Base-by-base conservation (phyloP, 164 flowering plant genomes). In the Chimonanthus salicifolius region DNA sequence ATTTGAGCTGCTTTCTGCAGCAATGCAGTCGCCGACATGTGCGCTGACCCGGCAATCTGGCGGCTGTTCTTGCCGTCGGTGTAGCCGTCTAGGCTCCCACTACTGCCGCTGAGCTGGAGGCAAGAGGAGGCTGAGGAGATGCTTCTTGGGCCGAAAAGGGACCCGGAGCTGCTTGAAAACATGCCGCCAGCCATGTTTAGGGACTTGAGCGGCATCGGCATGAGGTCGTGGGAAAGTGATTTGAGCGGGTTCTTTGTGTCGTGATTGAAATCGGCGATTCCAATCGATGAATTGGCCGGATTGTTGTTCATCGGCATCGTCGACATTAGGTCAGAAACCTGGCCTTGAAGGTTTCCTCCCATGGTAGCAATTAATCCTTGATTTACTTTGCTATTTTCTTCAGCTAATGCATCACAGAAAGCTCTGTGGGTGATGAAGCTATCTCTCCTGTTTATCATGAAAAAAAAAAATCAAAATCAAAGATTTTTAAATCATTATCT, bases 1-100 rank as follows among this genome's bases (percentile, higher is more conserved):
- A 87, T 87, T 71, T 84, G 90, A 5, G 90, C 90, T 44, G 90
- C 90, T 58, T 85, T 87, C 73, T 86, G 90, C 69, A 87, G 66
- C 82, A 85, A 74, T 0, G 88, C 90, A 0, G 90, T 86, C 0
- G 88, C 88, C 0, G 88, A 87, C 85, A 86, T 83, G 63, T 71
- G 76, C 0, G 82, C 78, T 2, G 81, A 67, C 20, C 75, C 77
- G 5, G 62, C 68, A 9, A 71, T 16, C 33, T 67, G 75, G 0
- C 70, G 64, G 6, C 73, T 71, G 8, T 5, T 67, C 58, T 76
- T 81, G 67, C 47, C 50, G 49, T 87, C 89, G 20, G 82, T 84
- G 16, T 85, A 71, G 62, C 83, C 85, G 58, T 77, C 83, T 77
- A 79, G 84, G 75, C 83, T 76, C 0, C 88, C 71, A 15, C 88